Conservation (phyloP, 2,329 filamentous ascomycete genomes). For the Ascochyta fabae region DNA sequence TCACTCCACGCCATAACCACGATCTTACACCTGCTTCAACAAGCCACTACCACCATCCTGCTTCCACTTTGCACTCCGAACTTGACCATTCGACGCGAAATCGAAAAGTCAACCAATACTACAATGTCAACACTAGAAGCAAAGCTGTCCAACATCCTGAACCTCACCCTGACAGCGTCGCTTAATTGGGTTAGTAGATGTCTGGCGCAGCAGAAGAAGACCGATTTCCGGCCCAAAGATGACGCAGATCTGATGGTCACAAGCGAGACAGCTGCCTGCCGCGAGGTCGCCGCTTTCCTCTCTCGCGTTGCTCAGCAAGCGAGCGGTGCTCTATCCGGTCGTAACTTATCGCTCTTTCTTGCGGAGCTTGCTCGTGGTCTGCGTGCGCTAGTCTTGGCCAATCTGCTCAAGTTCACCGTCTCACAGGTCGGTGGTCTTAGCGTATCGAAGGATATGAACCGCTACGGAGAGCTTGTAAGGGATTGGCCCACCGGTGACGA, state of each 20-base stretch:
- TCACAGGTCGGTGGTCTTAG: slow-evolving; percentile 93
- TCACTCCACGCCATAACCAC: slow-evolving; percentile 81
- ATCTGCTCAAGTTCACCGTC: slow-evolving; percentile 93
- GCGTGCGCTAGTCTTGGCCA: slow-evolving; percentile 80
- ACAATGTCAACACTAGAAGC: slow-evolving; percentile 81
- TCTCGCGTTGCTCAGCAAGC: slow-evolving; percentile 68
- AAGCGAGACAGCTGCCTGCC: slow-evolving; percentile 79
- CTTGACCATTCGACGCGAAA: slow-evolving; percentile 85
- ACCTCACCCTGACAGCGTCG: slow-evolving; percentile 73
- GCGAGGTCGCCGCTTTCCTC: slow-evolving; percentile 81
- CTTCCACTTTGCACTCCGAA: slow-evolving; percentile 88
- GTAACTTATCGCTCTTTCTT: slow-evolving; percentile 82
- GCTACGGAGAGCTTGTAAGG: slow-evolving; percentile 85
- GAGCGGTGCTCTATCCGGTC: slow-evolving; percentile 75
- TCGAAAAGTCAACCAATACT: slow-evolving; percentile 80
- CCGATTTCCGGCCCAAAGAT: slow-evolving; percentile 88
- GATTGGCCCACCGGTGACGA: slow-evolving; percentile 74
- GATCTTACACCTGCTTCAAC: slow-evolving; percentile 91
- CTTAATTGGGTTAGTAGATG: slow-evolving; percentile 77
- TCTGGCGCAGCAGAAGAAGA: slow-evolving; percentile 80
- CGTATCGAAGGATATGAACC: slow-evolving; percentile 94
- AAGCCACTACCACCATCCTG: slow-evolving; percentile 87
- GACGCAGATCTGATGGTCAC: slow-evolving; percentile 59
- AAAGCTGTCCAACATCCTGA: slow-evolving; percentile 76
- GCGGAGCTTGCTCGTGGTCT: slow-evolving; percentile 83